Base-by-base conservation (phyloP, 1,139 yeast genomes). In the Suhomyces terraborum region DNA sequence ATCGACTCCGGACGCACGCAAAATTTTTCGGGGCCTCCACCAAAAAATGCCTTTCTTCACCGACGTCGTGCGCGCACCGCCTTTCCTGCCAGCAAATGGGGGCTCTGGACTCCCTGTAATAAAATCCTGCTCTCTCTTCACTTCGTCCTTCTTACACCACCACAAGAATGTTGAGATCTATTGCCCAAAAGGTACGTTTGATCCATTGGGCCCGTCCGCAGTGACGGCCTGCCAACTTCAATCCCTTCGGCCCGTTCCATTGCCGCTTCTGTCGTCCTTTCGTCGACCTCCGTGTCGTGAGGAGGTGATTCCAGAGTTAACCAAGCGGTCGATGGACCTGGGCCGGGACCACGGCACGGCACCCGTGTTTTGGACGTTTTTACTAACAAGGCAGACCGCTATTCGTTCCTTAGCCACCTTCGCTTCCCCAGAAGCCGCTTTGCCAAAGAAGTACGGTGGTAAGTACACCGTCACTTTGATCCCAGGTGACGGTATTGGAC, bases 401-500 rank as follows among this genome's bases (percentile, higher is more conserved):
- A 48, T 62, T 47, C 76, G 79, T 66, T 56, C 69, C 45, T 66
- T 74, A 53, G 80, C 81, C 45, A 68, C 79, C 36, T 73, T 71
- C 59, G 68, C 79, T 49, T 63, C 75, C 34, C 73, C 82, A 44
- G 88, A 82, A 61, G 63, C 81, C 48, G 79, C 79, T 49, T 74
- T 84, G 59, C 95, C 96, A 59, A 87, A 87, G 77, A 87, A 88
- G 73, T 89, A 88, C 71, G 98, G 98, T 56, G 96, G 96, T 51
- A 84, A 84, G 66, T 91, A 80, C 77, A 85, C 91, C 44, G 95
- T 89, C 45, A 89, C 97, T 43, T 77, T 93, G 65, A 85, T 93
- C 59, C 98, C 98, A 50, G 93, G 91, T 67, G 98, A 93, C 66
- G 98, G 98, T 80, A 85, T 91, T 53, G 98, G 98, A 69, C 85